Evolutionary conservation across 805 yeast species (phyloP).

Genomic region (Yamadazyma akitaensis): DNA sequence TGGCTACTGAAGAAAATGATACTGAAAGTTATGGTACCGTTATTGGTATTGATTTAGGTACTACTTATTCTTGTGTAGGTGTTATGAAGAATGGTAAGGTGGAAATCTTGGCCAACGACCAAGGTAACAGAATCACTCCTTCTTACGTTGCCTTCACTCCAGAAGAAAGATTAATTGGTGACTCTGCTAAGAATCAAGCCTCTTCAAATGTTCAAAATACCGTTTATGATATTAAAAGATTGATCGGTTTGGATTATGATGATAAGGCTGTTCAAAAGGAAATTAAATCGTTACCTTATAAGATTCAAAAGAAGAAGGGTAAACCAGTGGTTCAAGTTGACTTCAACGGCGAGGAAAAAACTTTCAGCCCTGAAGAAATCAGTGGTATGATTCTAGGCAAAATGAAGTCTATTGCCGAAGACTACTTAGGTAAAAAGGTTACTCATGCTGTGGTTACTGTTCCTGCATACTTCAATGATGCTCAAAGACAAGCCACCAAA

Average conservation of each 20-base stretch:
- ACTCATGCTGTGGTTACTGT: constrained; percentile 94
- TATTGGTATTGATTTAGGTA: constrained; percentile 81
- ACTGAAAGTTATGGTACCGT: constrained; percentile 42
- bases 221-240: constrained; percentile 87
- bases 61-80: constrained; percentile 94
- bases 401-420: constrained; percentile 92
- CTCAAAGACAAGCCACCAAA: constrained; percentile 98
- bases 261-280: constrained; percentile 73
- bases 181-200: constrained; percentile 97
- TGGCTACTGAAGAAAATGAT: constrained; percentile 21
- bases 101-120: constrained; percentile 95
- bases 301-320: constrained; percentile 66
- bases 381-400: constrained; percentile 88
- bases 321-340: constrained; percentile 82
- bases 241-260: constrained; percentile 83
- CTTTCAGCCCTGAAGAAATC: constrained; percentile 91
- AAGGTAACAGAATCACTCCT: constrained; percentile 98
- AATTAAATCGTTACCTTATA: constrained; percentile 71
- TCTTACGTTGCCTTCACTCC: constrained; percentile 94
- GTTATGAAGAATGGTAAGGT: constrained; percentile 89
- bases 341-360: constrained; percentile 79
- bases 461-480: constrained; percentile 96
- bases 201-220: constrained; percentile 91
- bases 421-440: constrained; percentile 53
- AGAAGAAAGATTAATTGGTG: constrained; percentile 91